Conservation (phyloP, 2,329 filamentous ascomycete species). For the Nigrospora osmanthi region DNA sequence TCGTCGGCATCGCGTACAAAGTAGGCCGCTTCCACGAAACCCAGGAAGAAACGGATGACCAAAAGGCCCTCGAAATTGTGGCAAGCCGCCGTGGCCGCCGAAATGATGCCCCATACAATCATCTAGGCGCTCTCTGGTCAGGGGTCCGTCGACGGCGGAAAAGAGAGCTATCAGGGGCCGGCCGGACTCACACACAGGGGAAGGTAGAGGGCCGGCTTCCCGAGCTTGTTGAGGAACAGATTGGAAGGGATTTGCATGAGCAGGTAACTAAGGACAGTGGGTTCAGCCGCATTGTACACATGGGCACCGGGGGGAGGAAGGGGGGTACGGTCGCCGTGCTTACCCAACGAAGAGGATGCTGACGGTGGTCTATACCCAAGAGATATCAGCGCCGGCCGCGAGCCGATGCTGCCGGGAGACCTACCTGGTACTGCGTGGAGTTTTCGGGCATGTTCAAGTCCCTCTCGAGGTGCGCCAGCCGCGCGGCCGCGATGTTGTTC, state of each 20-base stretch:
- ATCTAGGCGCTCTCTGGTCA: slow-evolving; percentile 23
- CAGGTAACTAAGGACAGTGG: slow-evolving; percentile 26
- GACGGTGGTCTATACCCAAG: slow-evolving; percentile 28
- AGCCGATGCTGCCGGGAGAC: neutral
- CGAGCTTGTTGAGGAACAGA: slow-evolving; percentile 41
- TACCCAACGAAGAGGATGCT: slow-evolving; percentile 44
- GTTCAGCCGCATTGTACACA: no score
- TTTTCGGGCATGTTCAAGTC: slow-evolving; percentile 22
- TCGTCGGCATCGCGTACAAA: slow-evolving; percentile 23
- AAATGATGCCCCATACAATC: slow-evolving; percentile 41
- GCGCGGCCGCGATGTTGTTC: slow-evolving; percentile 49
- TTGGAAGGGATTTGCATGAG: slow-evolving; percentile 45
- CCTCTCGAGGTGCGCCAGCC: slow-evolving; percentile 37
- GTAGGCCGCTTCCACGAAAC: slow-evolving; percentile 34
- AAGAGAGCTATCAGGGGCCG: no score
- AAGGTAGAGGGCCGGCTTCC: slow-evolving; percentile 37
- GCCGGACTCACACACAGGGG: slow-evolving; percentile 29
- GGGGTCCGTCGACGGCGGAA: neutral
- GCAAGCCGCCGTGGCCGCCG: slow-evolving; percentile 28
- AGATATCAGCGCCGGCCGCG: neutral
- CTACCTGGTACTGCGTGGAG: slow-evolving; percentile 26
- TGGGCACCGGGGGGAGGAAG: no score
- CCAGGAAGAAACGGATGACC: slow-evolving; percentile 32
- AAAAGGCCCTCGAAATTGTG: slow-evolving; percentile 27
- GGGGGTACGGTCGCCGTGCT: slow-evolving; percentile 2